Percentiles rank a stretch among this genome's conserved stretches.
These are phyloP conservation scores for Pseudogymnoascus sp. DNA, from an alignment of 2,329 filamentous ascomycete genomes.

Conservation along the genomic window DNA sequence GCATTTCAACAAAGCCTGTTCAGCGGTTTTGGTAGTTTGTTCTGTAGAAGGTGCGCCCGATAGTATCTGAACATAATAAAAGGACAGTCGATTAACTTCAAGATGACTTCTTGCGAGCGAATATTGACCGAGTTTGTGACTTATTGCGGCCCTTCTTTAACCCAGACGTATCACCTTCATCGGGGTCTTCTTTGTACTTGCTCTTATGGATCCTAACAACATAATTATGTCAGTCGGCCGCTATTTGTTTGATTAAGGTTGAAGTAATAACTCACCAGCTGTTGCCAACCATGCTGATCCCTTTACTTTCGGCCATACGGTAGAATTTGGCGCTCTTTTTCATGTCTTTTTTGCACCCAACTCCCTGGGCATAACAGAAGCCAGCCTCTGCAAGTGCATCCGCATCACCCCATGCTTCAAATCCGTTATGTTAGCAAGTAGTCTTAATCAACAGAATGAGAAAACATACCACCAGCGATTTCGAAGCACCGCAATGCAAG, in stretches of 20 bases:
- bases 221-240: conserved; percentile 10
- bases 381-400: conserved; percentile 91
- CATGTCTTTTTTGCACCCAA: conserved; percentile 91
- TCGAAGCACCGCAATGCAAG: conserved; percentile 90
- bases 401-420: conserved; percentile 76
- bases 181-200: conserved; percentile 69
- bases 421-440: conserved; percentile 18
- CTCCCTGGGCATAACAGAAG: conserved; percentile 89
- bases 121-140: conserved; percentile 66
- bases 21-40: too few species aligned
- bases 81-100: not conserved
- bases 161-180: conserved; percentile 22
- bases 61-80: not conserved
- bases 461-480: conserved; percentile 69
- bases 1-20: too few species aligned
- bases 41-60: too few species aligned
- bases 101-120: conserved; percentile 38
- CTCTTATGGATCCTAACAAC: conserved; percentile 80
- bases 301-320: conserved; percentile 80
- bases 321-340: conserved; percentile 92
- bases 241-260: conserved; percentile 9
- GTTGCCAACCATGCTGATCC: conserved; percentile 96
- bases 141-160: conserved; percentile 64
- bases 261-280: conserved; percentile 65
- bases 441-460: not conserved